Conservation (phyloP, 345 rosid genomes). For the Gynandropsis gynandra region DNA sequence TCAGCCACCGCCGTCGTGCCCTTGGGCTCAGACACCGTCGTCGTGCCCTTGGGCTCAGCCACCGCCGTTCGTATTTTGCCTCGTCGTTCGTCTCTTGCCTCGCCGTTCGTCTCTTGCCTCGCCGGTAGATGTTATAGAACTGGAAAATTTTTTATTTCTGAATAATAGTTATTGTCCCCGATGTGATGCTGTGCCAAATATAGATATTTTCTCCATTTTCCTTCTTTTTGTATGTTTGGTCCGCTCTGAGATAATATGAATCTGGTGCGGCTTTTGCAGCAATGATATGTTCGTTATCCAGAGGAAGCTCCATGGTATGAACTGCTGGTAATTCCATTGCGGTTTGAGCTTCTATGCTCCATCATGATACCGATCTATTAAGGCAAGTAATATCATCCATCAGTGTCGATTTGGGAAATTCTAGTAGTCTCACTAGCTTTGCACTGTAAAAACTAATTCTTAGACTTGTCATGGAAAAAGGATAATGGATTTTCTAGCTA, state of each 20-base stretch:
- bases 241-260: slow-evolving; percentile 15
- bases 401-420: background rate
- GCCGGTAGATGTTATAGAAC: too few species aligned
- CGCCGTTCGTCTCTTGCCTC: too few species aligned
- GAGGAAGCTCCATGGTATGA: slow-evolving; percentile 95
- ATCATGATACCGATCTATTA: slow-evolving; percentile 96
- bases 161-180: too few species aligned
- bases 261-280: slow-evolving; percentile 43
- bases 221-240: slow-evolving; percentile 14
- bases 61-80: too few species aligned
- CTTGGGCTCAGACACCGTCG: too few species aligned
- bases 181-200: too few species aligned
- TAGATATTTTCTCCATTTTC: background rate
- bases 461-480: slow-evolving; percentile 8
- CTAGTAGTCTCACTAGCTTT: slow-evolving; percentile 7
- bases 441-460: background rate
- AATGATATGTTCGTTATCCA: slow-evolving; percentile 94
- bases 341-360: slow-evolving; percentile 98
- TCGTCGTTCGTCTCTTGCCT: too few species aligned
- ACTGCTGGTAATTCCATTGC: slow-evolving; percentile 78
- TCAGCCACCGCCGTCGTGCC: too few species aligned
- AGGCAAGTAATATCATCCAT: slow-evolving; percentile 39
- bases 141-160: too few species aligned
- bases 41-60: too few species aligned
- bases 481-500: background rate